These are phyloP conservation scores for Daldinia bambusicola DNA, from an alignment of 495 filamentous ascomycete genomes.

Conservation along the genomic window DNA sequence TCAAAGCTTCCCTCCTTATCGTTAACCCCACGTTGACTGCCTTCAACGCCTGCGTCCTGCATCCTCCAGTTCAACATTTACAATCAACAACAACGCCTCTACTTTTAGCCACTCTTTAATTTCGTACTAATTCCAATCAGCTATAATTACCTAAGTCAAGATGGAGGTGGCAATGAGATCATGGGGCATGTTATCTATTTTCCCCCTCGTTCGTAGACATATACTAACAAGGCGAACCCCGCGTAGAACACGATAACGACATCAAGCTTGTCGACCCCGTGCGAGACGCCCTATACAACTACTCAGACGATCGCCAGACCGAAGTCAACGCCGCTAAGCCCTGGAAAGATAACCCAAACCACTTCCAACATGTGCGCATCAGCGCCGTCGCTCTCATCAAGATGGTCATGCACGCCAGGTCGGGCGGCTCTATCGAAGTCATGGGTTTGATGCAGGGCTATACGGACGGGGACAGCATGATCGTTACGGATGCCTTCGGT, in stretches of 20 bases:
- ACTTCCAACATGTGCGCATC: conserved; percentile 95
- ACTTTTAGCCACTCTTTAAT: conserved; percentile 6
- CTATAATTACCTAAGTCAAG: conserved; percentile 25
- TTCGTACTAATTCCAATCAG: background rate
- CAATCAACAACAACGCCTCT: too few species aligned
- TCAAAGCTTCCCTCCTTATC: conserved; percentile 18
- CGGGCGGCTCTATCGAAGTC: conserved; percentile 89
- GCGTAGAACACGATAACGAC: conserved; percentile 86
- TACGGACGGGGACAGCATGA: conserved; percentile 81
- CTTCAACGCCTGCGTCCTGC: conserved; percentile 2
- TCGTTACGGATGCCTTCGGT: conserved; percentile 94
- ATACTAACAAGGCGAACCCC: conserved; percentile 31
- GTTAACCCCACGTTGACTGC: conserved; percentile 39
- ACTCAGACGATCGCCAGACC: conserved; percentile 73
- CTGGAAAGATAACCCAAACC: conserved; percentile 82
- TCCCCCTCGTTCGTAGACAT: background rate
- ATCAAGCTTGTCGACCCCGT: conserved; percentile 83
- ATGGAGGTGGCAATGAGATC: conserved; percentile 69
- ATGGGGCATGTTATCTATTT: conserved; percentile 59
- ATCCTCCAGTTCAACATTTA: background rate
- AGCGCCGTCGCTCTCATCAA: conserved; percentile 94
- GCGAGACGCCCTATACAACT: conserved; percentile 91
- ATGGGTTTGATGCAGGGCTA: conserved; percentile 99
- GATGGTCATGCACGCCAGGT: conserved; percentile 99
- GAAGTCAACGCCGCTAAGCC: conserved; percentile 69